These are phyloP conservation scores for Solanum pinnatisectum DNA, from an alignment of 257 asterid species.

Conservation along the genomic window DNA sequence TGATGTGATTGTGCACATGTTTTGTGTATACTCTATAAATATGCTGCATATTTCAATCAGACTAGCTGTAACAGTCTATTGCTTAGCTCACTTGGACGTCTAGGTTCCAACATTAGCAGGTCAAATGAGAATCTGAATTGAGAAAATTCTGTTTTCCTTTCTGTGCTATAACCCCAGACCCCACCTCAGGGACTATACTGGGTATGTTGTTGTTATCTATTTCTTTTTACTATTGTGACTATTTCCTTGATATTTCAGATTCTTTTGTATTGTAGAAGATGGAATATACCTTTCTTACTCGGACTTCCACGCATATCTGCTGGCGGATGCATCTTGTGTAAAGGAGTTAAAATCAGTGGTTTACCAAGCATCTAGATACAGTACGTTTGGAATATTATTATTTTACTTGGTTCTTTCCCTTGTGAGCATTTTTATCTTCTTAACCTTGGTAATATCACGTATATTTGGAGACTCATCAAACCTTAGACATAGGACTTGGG, in stretches of 20 bases:
- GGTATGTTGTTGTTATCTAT: not conserved
- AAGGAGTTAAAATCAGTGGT: conserved; percentile 91
- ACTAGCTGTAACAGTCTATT: not conserved
- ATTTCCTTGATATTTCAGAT: not conserved
- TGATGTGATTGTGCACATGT: not conserved
- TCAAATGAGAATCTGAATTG: not conserved
- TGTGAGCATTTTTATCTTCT: not conserved
- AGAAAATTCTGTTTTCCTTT: not conserved
- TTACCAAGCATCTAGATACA: conserved; percentile 78
- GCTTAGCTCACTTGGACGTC: not conserved
- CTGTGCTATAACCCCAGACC: not conserved
- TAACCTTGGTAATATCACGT: not conserved
- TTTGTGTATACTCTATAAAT: not conserved
- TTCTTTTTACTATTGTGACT: not conserved
- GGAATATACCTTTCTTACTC: conserved; percentile 84
- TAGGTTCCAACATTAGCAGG: not conserved
- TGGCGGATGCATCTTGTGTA: conserved; percentile 70
- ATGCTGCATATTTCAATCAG: not conserved
- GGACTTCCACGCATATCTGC: conserved; percentile 75
- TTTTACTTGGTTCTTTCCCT: not conserved
- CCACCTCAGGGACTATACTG: not conserved
- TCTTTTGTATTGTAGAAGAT: conserved; percentile 45
- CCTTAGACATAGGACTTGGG: not conserved
- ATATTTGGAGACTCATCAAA: not conserved
- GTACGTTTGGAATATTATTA: conserved; percentile 19